Conservation (phyloP, 768 basidiomycete genomes). For the Lepiota venenata region DNA sequence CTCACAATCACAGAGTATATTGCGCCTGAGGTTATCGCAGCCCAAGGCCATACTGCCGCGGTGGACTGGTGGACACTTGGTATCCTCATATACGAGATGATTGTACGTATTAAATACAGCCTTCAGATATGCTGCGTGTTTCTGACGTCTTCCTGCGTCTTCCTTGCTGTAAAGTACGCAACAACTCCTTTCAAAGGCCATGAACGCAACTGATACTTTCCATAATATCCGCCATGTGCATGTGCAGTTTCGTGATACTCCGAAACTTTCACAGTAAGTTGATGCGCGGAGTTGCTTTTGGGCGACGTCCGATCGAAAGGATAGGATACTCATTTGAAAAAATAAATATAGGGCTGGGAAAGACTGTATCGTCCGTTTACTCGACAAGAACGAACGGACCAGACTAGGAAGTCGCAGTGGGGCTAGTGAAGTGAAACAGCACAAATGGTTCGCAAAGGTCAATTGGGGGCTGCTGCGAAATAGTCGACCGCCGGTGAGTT, state of each 20-base stretch:
- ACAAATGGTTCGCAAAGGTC: slow-evolving; percentile 96
- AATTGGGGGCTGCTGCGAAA: slow-evolving; percentile 97
- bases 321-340: background rate
- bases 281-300: slow-evolving; percentile 22
- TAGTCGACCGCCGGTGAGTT: slow-evolving; percentile 85
- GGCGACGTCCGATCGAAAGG: background rate
- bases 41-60: slow-evolving; percentile 94
- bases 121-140: slow-evolving; percentile 34
- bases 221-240: slow-evolving; percentile 87
- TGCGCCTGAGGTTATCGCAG: slow-evolving; percentile 97
- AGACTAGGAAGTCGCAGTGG: slow-evolving; percentile 90
- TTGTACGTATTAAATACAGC: slow-evolving; percentile 59
- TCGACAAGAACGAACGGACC: slow-evolving; percentile 90
- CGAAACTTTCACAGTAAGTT: slow-evolving; percentile 55
- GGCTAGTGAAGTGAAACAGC: slow-evolving; percentile 97
- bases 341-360: slow-evolving; percentile 66
- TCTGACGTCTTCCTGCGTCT: slow-evolving; percentile 22
- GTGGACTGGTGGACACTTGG: slow-evolving; percentile 99
- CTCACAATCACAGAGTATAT: slow-evolving; percentile 78
- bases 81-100: slow-evolving; percentile 98
- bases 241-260: slow-evolving; percentile 83
- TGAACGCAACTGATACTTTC: slow-evolving; percentile 94
- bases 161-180: slow-evolving; percentile 65
- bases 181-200: slow-evolving; percentile 98
- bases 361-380: slow-evolving; percentile 78